Conservation (phyloP, 169 alveolate genomes). For the Miamiensis avidus region DNA sequence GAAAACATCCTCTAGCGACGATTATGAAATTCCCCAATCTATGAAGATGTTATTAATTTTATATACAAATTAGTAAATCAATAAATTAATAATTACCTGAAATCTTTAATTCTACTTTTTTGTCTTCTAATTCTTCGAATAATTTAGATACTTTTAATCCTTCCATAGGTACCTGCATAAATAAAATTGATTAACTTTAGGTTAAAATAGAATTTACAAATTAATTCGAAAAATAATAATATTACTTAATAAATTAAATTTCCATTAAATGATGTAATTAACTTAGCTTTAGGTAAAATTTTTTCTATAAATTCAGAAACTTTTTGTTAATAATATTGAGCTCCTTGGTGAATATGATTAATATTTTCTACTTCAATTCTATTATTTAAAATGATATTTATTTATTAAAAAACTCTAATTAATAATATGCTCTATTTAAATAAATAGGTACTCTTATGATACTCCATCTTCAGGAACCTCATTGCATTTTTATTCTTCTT, state of each 20-base stretch:
- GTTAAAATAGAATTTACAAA: background rate
- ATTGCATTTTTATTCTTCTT: conserved; percentile 8
- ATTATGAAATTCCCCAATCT: conserved; percentile 49
- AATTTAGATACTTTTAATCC: conserved; percentile 42
- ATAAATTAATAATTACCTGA: conserved; percentile 8
- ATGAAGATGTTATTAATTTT: background rate
- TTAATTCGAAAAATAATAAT: conserved; percentile 36
- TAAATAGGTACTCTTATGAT: background rate
- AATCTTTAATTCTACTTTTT: conserved; percentile 40
- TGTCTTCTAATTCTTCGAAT: conserved; percentile 37
- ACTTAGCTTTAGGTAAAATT: conserved; percentile 54
- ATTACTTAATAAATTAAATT: conserved; percentile 68
- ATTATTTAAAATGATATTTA: background rate
- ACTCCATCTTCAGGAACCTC: background rate
- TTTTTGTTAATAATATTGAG: conserved; percentile 25
- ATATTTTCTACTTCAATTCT: conserved; percentile 40
- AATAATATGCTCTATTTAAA: background rate
- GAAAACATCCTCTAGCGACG: background rate
- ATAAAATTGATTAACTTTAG: background rate
- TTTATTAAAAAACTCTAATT: background rate
- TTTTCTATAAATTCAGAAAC: conserved; percentile 43
- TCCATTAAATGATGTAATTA: conserved; percentile 71
- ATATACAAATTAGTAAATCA: background rate
- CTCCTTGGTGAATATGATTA: too few species aligned
- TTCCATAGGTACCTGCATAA: conserved; percentile 30